A percentile compares a stretch with the other conserved stretches of the same genome.
Conservation (phyloP, 257 asterid species). For the Solanum acaule region DNA sequence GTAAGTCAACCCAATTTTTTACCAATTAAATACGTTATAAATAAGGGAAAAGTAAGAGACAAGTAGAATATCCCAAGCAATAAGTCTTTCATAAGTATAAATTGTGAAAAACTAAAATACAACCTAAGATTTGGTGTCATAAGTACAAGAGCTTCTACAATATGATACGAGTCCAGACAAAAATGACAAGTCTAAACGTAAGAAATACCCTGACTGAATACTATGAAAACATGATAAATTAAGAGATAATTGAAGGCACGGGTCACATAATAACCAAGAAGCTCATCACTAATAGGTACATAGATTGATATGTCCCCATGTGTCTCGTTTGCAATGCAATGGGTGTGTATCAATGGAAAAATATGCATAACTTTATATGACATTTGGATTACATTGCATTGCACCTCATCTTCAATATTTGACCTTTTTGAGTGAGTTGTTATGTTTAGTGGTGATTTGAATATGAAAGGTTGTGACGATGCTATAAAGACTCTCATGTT, state of each 20-base stretch:
- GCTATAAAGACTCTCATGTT: background rate
- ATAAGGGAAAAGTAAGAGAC: background rate
- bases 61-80: background rate
- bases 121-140: background rate
- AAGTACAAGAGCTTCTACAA: background rate
- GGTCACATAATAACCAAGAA: background rate
- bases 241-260: background rate
- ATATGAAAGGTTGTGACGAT: background rate
- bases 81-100: background rate
- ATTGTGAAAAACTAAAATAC: background rate
- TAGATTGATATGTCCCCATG: background rate
- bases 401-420: background rate
- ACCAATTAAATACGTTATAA: background rate
- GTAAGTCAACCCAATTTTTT: background rate
- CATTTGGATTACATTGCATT: background rate
- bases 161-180: background rate
- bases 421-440: background rate
- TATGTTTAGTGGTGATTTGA: background rate
- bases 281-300: background rate
- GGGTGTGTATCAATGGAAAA: too few relatives aligned
- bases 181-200: background rate
- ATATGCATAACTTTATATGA: background rate
- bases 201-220: background rate
- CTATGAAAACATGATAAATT: background rate
- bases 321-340: background rate